Percentiles rank a stretch among this genome's conserved stretches.
Conservation (phyloP, 2,329 filamentous ascomycete genomes). For the Geoglossum cookeanum region DNA sequence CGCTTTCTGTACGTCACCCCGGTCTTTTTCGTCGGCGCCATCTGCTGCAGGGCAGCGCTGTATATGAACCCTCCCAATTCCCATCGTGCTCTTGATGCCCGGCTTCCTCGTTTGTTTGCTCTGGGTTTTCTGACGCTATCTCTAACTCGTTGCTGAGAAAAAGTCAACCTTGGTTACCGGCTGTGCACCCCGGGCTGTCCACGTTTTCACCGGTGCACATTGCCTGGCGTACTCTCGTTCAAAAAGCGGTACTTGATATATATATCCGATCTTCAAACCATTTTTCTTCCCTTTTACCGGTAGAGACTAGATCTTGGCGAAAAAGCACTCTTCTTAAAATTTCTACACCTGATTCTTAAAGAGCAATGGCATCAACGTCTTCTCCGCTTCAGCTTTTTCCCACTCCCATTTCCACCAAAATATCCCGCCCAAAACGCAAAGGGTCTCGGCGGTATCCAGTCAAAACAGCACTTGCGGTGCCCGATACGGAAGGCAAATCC, state of each 20-base stretch:
- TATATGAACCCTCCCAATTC: too few species aligned
- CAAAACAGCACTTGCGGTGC: not conserved
- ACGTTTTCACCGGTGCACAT: too few species aligned
- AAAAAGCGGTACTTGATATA: too few species aligned
- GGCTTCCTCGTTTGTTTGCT: not conserved
- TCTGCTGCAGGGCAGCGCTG: too few species aligned
- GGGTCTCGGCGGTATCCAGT: conserved; percentile 1
- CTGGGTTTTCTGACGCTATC: not conserved
- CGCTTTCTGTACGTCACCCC: too few species aligned
- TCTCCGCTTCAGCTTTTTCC: conserved; percentile 4
- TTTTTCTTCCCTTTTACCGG: not conserved
- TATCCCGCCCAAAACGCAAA: conserved; percentile 3
- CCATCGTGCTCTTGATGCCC: too few species aligned
- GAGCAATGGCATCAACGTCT: not conserved
- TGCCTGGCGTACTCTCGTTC: too few species aligned
- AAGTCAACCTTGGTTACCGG: too few species aligned
- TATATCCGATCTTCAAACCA: not conserved
- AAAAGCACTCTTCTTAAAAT: not conserved
- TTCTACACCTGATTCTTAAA: not conserved
- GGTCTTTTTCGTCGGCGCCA: too few species aligned
- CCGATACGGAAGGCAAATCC: not conserved
- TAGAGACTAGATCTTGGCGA: not conserved
- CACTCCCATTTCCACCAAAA: not conserved
- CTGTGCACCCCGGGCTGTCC: too few species aligned
- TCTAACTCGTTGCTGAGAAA: not conserved